Evolutionary conservation across 768 basidiomycete species (phyloP).

Genomic region (Tylopilus sp.): DNA sequence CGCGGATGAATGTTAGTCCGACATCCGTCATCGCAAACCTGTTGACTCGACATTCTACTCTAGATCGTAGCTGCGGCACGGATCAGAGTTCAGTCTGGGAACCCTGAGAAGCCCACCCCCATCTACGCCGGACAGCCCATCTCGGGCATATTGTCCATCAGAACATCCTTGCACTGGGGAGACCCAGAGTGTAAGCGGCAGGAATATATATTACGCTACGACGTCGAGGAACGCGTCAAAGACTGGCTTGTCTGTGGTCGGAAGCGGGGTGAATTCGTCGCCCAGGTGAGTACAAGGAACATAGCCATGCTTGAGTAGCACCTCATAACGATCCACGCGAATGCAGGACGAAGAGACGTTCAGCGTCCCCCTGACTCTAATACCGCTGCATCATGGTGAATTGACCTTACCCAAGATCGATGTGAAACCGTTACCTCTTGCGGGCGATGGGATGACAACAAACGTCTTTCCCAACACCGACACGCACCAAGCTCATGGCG

Average conservation of each 20-base stretch:
- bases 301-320: not conserved
- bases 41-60: constrained; percentile 9
- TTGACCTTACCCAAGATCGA: constrained; percentile 71
- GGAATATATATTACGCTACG: constrained; percentile 65
- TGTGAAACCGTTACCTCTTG: constrained; percentile 56
- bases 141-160: constrained; percentile 60
- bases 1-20: constrained; percentile 67
- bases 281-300: constrained; percentile 47
- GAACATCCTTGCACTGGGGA: constrained; percentile 79
- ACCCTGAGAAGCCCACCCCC: constrained; percentile 32
- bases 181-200: constrained; percentile 39
- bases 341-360: constrained; percentile 60
- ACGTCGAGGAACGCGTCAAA: constrained; percentile 74
- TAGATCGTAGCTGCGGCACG: constrained; percentile 67
- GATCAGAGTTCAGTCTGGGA: constrained; percentile 45
- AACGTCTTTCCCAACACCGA: constrained; percentile 64
- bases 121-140: constrained; percentile 89
- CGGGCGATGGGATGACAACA: constrained; percentile 54
- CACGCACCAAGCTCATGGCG: constrained; percentile 82
- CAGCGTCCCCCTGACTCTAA: constrained; percentile 66
- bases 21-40: not conserved
- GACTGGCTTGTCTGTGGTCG: constrained; percentile 90
- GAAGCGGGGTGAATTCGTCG: constrained; percentile 81
- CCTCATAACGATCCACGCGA: not conserved
- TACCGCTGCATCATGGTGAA: constrained; percentile 83